phyloP scores from a whole-genome alignment of 495 filamentous ascomycete genomes.

The Trichocladium antarcticum region DNA sequence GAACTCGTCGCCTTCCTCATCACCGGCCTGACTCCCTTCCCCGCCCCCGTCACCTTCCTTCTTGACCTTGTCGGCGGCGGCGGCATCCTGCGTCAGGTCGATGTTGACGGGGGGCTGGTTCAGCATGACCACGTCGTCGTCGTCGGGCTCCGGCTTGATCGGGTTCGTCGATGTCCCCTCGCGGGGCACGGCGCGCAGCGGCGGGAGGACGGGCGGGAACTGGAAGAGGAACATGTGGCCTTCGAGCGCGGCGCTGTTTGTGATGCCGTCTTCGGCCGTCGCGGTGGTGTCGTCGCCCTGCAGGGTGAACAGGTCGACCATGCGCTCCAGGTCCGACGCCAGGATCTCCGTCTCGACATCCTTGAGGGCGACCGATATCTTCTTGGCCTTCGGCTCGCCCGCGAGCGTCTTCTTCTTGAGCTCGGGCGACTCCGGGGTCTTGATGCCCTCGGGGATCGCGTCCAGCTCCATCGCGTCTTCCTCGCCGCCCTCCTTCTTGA shows the following conservation, averaged over 20 bases:
- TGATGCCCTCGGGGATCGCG: constrained; percentile 26
- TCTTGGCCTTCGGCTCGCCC: constrained; percentile 21
- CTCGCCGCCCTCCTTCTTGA: constrained; percentile 27
- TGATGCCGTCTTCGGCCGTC: constrained; percentile 13
- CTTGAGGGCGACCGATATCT: constrained; percentile 20
- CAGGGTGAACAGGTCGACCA: constrained; percentile 26
- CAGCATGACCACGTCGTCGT: constrained; percentile 20
- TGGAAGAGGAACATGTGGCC: constrained; percentile 54
- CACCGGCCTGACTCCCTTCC: constrained; percentile 13
- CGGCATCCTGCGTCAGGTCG: constrained; percentile 29
- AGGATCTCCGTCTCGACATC: constrained; percentile 30
- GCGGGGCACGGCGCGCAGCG: constrained; percentile 25
- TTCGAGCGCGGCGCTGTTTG: constrained; percentile 20
- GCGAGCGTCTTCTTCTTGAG: constrained; percentile 20
- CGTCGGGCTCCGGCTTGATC: constrained; percentile 25
- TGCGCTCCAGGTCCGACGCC: constrained; percentile 21
- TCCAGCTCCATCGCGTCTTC: constrained; percentile 28
- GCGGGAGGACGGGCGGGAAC: constrained; percentile 50
- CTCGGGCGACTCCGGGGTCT: constrained; percentile 25
- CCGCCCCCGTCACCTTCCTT: constrained; percentile 19
- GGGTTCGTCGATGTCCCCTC: constrained; percentile 3
- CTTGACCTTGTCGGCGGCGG: constrained; percentile 6
- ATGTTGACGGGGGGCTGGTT: constrained; percentile 20
- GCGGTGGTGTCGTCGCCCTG: constrained; percentile 8
- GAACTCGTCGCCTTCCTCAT: constrained; percentile 8